These are phyloP conservation scores for Yamadazyma dendronema DNA, from an alignment of 1,139 yeast genomes.

Conservation along the genomic window DNA sequence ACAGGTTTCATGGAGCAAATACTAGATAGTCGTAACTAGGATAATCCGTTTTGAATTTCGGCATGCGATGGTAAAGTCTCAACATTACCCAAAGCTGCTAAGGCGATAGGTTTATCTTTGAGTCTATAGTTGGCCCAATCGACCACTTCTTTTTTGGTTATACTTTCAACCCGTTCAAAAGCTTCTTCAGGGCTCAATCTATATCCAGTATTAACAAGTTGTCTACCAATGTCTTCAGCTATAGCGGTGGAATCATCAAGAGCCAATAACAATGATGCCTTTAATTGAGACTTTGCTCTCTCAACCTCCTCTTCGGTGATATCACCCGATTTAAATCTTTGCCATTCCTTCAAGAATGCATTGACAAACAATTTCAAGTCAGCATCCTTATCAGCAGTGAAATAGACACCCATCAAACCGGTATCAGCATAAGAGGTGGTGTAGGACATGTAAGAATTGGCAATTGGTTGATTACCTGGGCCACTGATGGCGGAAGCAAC, in stretches of 20 bases:
- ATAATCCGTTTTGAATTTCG: slow-evolving; percentile 46
- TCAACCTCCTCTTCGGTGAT: slow-evolving; percentile 86
- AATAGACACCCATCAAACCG: slow-evolving; percentile 95
- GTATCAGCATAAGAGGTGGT: slow-evolving; percentile 97
- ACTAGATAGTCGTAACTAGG: slow-evolving; percentile 8
- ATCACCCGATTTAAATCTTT: slow-evolving; percentile 70
- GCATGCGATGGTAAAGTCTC: slow-evolving; percentile 58
- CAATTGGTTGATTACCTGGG: slow-evolving; percentile 53
- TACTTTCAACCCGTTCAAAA: slow-evolving; percentile 76
- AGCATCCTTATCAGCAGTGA: slow-evolving; percentile 75
- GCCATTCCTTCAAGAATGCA: slow-evolving; percentile 86
- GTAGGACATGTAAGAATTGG: slow-evolving; percentile 94
- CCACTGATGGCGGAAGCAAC: slow-evolving; percentile 70
- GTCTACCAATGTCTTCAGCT: slow-evolving; percentile 98
- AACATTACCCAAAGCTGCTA: slow-evolving; percentile 88
- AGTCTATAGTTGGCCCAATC: slow-evolving; percentile 87
- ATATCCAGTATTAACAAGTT: slow-evolving; percentile 89
- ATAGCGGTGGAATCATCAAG: slow-evolving; percentile 94
- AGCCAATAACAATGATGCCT: slow-evolving; percentile 85
- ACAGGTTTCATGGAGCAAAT: background rate
- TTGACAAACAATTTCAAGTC: slow-evolving; percentile 66
- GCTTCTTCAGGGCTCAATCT: slow-evolving; percentile 91
- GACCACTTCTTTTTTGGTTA: slow-evolving; percentile 75
- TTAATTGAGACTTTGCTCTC: slow-evolving; percentile 90
- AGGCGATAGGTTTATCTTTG: slow-evolving; percentile 75